Percentiles rank a stretch among this genome's conserved stretches.
Evolutionary conservation across 306 rosid genomes (phyloP).

Genomic region (Gynostemma pentaphyllum): DNA sequence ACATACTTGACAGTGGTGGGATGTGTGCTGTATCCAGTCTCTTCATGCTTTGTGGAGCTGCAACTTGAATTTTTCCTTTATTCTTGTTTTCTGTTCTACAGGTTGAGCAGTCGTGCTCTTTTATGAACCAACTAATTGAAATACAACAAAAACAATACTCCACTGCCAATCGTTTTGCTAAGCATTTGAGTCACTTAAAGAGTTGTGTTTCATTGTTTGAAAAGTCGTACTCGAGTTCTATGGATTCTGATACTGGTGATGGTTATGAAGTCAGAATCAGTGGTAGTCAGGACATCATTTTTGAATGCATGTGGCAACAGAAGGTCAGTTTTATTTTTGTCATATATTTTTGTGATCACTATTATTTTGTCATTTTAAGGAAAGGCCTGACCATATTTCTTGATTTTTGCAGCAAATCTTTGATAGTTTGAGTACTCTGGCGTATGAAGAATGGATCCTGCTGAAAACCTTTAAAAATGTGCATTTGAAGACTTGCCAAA

Average conservation of each 20-base stretch:
- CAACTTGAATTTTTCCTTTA: not conserved
- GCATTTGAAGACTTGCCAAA: conserved; percentile 49
- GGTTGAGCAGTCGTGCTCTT: conserved; percentile 58
- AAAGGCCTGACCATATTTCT: conserved; percentile 6
- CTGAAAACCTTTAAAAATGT: conserved; percentile 35
- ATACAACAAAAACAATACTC: conserved; percentile 63
- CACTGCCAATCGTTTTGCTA: conserved; percentile 43
- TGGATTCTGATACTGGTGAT: conserved; percentile 18
- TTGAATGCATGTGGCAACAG: conserved; percentile 83
- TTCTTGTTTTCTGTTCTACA: conserved; percentile 19
- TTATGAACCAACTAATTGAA: conserved; percentile 52
- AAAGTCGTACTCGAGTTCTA: conserved; percentile 33
- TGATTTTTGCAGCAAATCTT: conserved; percentile 52
- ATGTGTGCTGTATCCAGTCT: not conserved
- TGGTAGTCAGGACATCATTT: conserved; percentile 39
- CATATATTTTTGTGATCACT: not conserved
- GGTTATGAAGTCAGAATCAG: conserved; percentile 23
- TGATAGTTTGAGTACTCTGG: conserved; percentile 44
- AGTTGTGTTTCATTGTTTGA: conserved; percentile 39
- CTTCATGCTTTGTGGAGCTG: not conserved
- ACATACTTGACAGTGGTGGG: not conserved
- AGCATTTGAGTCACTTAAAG: conserved; percentile 47
- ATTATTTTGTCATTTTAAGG: conserved; percentile 7
- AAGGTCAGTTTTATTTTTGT: conserved; percentile 29
- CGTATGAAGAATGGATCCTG: conserved; percentile 50